These are phyloP conservation scores for Hyaloscypha hepaticicola DNA, from an alignment of 495 filamentous ascomycete genomes.

Conservation along the genomic window DNA sequence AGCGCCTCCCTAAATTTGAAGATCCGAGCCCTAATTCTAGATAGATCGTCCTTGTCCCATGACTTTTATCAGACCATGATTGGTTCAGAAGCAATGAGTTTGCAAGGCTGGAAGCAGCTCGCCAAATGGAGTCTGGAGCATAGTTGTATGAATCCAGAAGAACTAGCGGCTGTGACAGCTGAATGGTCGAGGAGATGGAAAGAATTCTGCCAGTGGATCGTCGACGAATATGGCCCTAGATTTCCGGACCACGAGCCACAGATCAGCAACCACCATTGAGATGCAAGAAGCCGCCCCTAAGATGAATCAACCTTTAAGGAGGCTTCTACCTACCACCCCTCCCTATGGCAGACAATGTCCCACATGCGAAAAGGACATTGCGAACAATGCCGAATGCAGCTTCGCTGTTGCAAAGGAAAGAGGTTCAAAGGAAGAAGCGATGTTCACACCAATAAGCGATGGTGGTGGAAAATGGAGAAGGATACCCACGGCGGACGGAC, in stretches of 20 bases:
- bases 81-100: conserved; percentile 50
- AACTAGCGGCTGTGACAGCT: conserved; percentile 32
- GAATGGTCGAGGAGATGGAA: conserved; percentile 48
- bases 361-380: too few species aligned
- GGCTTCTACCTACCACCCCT: background rate
- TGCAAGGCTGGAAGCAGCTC: conserved; percentile 54
- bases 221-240: conserved; percentile 28
- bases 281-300: conserved; percentile 6
- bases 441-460: background rate
- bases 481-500: background rate
- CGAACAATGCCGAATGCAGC: background rate
- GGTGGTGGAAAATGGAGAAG: background rate
- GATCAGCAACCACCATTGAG: conserved; percentile 16
- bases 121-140: conserved; percentile 54
- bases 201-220: conserved; percentile 41
- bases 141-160: conserved; percentile 43
- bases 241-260: conserved; percentile 12
- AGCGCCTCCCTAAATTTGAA: conserved; percentile 13
- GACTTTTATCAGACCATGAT: conserved; percentile 58
- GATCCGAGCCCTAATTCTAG: background rate
- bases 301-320: background rate
- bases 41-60: conserved; percentile 53
- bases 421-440: too few species aligned
- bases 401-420: background rate
- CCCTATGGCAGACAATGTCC: background rate